Base-by-base conservation (phyloP, 2,329 filamentous ascomycete genomes). In the Trematosphaeria pertusa region DNA sequence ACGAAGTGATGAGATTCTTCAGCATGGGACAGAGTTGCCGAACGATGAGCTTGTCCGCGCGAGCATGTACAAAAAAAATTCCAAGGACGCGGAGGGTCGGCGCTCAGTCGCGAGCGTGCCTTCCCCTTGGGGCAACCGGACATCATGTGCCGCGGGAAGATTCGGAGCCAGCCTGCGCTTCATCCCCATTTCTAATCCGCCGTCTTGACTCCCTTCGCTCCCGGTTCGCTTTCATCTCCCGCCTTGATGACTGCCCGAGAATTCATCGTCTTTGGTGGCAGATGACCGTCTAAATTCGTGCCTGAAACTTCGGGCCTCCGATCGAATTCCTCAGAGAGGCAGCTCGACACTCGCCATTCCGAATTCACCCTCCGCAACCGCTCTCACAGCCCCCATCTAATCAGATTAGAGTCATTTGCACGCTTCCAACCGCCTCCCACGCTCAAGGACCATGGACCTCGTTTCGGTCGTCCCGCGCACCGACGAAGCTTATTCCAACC, bases 241-340 rank as follows among this genome's bases (percentile, higher is more conserved):
- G 48, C 54, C 48, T 31, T 48, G 40, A 33, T 34, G 30, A 37
- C 38, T 37, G 40, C 40, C 51, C 53, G 52, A 40, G 15, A 24
- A 33, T 50, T 64, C 54, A 58, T 60, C 58, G 60, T 54, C 50
- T 49, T 47, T 28, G 22, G 43, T 45, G 46, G 57, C 67, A 69
- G 60, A 63, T 70, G 65, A 68, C 65, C 58, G 34, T 56, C 54
- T 58, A 43, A 35, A 46, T 52, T 57, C 46, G 48, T 56, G 53
- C 57, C 58, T 65, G 51, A 61, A 37, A 41, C 28, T 43, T 49
- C 37, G 52, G 56, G 61, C 52, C 31, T 45, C 43, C 36, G 39
- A 40, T 36, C 39, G 36, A 46, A 51, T 36, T 39, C 30, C 59
- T 53, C 43, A 54, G 30, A 57, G 43, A 48, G 50, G 50, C 37